phyloP scores from a whole-genome alignment of 345 rosid genomes.

The Lepidium didymum region DNA sequence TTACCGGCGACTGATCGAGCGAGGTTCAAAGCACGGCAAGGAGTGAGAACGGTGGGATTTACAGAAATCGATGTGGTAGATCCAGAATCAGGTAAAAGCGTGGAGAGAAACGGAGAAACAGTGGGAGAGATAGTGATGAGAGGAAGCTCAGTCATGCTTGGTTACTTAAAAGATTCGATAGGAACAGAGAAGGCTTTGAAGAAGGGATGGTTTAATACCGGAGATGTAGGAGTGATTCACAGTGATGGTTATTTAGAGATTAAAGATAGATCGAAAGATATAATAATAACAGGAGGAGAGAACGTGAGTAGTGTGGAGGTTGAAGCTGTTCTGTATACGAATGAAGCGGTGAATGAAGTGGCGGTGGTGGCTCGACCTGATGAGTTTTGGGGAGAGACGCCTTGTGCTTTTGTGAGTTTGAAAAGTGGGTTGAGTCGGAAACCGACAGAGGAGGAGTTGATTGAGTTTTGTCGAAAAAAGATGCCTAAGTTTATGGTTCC shows the following conservation, averaged over 20 bases:
- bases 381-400: constrained; percentile 80
- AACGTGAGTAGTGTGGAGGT: constrained; percentile 74
- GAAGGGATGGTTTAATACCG: constrained; percentile 62
- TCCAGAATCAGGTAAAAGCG: constrained; percentile 38
- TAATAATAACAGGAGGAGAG: constrained; percentile 83
- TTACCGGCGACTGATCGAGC: constrained; percentile 54
- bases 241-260: constrained; percentile 63
- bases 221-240: constrained; percentile 72
- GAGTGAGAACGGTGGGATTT: constrained; percentile 44
- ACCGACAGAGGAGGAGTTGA: constrained; percentile 27
- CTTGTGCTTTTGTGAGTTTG: constrained; percentile 50
- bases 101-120: constrained; percentile 52
- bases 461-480: constrained; percentile 36
- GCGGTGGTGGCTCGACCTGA: constrained; percentile 85
- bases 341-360: constrained; percentile 62
- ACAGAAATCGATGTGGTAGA: constrained; percentile 53
- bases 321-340: constrained; percentile 55
- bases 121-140: constrained; percentile 65
- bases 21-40: constrained; percentile 66
- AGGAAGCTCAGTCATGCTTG: constrained; percentile 68
- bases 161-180: constrained; percentile 57
- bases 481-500: constrained; percentile 66
- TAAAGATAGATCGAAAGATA: constrained; percentile 69
- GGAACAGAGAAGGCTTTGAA: constrained; percentile 45
- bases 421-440: constrained; percentile 37